phyloP scores from a whole-genome alignment of 306 rosid species.

The Castanea sativa region DNA sequence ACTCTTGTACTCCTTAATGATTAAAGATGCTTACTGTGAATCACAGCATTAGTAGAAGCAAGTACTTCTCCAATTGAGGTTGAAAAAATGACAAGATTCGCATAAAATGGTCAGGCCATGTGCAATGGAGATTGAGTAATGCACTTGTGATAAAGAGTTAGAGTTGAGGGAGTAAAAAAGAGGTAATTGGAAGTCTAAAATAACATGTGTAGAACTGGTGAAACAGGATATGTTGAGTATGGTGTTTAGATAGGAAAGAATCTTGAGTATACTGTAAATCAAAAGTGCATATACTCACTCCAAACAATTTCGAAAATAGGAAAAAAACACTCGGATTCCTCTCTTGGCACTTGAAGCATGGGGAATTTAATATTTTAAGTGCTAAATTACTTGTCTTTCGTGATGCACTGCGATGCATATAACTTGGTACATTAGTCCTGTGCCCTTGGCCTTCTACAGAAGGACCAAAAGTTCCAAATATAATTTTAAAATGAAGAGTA shows the following conservation, averaged over 20 bases:
- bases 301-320: too few relatives aligned
- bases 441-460: not conserved
- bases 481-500: not conserved
- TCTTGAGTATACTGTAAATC: too few relatives aligned
- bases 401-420: not conserved
- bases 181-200: too few relatives aligned
- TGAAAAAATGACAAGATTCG: too few relatives aligned
- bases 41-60: not conserved
- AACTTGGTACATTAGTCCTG: not conserved
- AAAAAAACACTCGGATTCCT: too few relatives aligned
- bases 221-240: not conserved
- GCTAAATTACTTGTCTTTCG: not conserved
- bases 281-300: too few relatives aligned
- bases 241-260: not conserved
- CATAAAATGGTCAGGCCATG: too few relatives aligned
- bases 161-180: too few relatives aligned
- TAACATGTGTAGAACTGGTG: too few relatives aligned
- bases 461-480: not conserved
- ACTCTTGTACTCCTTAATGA: constrained; percentile 22
- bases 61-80: too few relatives aligned
- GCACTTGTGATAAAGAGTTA: too few relatives aligned
- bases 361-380: not conserved
- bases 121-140: too few relatives aligned
- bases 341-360: not conserved
- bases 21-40: constrained; percentile 22